phyloP scores from a whole-genome alignment of 2,329 filamentous ascomycete genomes.

The Geosmithia putterillii region DNA sequence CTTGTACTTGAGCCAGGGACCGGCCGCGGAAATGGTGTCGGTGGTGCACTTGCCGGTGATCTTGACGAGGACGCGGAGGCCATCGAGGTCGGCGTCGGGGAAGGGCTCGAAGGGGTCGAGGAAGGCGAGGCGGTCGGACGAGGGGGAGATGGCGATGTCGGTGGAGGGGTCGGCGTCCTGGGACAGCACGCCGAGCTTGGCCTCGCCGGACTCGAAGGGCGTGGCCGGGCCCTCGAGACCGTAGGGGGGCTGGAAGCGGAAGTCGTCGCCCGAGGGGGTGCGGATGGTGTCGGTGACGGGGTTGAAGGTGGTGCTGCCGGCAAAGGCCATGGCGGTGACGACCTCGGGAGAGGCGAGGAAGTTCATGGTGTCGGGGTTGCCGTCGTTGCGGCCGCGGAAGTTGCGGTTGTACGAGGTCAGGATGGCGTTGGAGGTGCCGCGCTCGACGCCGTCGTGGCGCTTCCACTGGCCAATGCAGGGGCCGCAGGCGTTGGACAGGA shows the following conservation, averaged over 20 bases:
- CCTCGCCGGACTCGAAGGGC: slow-evolving; percentile 68
- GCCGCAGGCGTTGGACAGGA: slow-evolving; percentile 90
- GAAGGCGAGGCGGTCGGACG: slow-evolving; percentile 80
- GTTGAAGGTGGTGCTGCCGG: slow-evolving; percentile 89
- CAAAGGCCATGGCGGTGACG: slow-evolving; percentile 91
- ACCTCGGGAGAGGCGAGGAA: slow-evolving; percentile 95
- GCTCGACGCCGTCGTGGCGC: slow-evolving; percentile 71
- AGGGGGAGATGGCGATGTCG: slow-evolving; percentile 67
- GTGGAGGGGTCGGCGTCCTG: slow-evolving; percentile 59
- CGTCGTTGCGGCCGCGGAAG: slow-evolving; percentile 93
- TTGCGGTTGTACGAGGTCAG: slow-evolving; percentile 98
- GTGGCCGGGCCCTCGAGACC: slow-evolving; percentile 51
- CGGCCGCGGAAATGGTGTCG: slow-evolving; percentile 94
- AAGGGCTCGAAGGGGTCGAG: slow-evolving; percentile 86
- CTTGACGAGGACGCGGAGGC: slow-evolving; percentile 84
- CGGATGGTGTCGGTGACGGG: slow-evolving; percentile 77
- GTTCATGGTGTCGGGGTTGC: slow-evolving; percentile 95
- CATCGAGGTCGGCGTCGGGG: slow-evolving; percentile 60
- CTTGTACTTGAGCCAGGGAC: slow-evolving; percentile 98
- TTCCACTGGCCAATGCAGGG: slow-evolving; percentile 95
- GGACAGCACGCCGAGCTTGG: slow-evolving; percentile 59
- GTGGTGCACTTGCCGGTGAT: slow-evolving; percentile 97
- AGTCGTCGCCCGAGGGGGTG: slow-evolving; percentile 67
- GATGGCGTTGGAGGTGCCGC: slow-evolving; percentile 86
- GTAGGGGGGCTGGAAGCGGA: slow-evolving; percentile 72